Conservation (phyloP, 2,329 filamentous ascomycete species). For the Pestalotiopsis sp. region DNA sequence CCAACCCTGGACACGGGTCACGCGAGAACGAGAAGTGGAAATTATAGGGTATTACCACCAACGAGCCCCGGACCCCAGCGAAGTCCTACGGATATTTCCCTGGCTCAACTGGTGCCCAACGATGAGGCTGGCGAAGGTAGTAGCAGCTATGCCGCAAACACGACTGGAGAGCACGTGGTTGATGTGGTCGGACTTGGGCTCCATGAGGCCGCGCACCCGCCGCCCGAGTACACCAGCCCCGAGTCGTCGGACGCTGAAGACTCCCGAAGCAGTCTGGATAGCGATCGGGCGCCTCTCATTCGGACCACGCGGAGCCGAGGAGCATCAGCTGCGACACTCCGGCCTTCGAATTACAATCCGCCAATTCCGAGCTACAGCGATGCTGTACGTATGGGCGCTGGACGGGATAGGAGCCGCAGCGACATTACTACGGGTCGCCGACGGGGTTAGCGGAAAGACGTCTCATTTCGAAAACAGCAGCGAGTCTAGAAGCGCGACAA, state of each 20-base stretch:
- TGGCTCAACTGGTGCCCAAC: slow-evolving; percentile 77
- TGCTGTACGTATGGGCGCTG: slow-evolving; percentile 62
- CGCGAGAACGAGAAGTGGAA: slow-evolving; percentile 75
- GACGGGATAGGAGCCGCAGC: slow-evolving; percentile 48
- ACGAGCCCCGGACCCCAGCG: slow-evolving; percentile 87
- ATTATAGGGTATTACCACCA: slow-evolving; percentile 74
- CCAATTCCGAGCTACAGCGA: slow-evolving; percentile 85
- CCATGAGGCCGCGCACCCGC: slow-evolving; percentile 62
- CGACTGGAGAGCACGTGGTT: slow-evolving; percentile 39
- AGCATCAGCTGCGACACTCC: slow-evolving; percentile 47
- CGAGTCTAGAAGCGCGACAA: background rate
- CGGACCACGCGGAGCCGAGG: slow-evolving; percentile 53
- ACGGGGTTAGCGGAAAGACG: slow-evolving; percentile 13
- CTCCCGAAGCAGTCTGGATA: slow-evolving; percentile 60
- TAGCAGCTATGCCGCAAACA: slow-evolving; percentile 36
- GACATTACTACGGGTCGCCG: slow-evolving; percentile 32
- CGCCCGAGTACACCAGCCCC: slow-evolving; percentile 73
- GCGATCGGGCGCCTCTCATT: slow-evolving; percentile 57
- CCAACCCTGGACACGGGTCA: slow-evolving; percentile 62
- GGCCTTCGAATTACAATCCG: slow-evolving; percentile 44
- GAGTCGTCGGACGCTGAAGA: slow-evolving; percentile 61
- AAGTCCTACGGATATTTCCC: slow-evolving; percentile 93
- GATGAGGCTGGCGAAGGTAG: slow-evolving; percentile 77
- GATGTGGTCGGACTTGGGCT: slow-evolving; percentile 45
- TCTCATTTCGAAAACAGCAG: background rate